These are phyloP conservation scores for Hymenoscyphus albidus DNA, from an alignment of 2,329 filamentous ascomycete genomes.

Conservation along the genomic window DNA sequence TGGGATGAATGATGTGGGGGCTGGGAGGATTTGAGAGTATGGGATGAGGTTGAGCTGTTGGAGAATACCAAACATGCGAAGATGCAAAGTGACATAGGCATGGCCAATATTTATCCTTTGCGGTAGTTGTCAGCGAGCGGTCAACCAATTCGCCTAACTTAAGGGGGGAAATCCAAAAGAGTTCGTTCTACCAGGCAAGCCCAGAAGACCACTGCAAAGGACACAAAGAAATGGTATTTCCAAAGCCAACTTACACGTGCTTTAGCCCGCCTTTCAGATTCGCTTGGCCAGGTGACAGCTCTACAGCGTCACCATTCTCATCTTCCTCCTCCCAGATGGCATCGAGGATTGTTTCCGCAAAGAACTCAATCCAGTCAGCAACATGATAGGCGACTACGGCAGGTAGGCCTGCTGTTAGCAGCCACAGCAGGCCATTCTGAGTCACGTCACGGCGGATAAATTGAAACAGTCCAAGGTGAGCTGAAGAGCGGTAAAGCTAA, in stretches of 20 bases:
- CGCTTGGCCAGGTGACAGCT: slow-evolving; percentile 15
- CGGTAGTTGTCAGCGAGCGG: slow-evolving; percentile 15
- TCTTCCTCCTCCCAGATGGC: slow-evolving; percentile 23
- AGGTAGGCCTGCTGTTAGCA: slow-evolving; percentile 32
- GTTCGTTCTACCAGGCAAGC: slow-evolving; percentile 10
- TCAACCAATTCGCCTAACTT: background rate
- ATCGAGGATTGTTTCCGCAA: slow-evolving; percentile 26
- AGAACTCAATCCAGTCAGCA: slow-evolving; percentile 27
- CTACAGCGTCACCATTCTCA: slow-evolving; percentile 2
- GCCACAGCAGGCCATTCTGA: slow-evolving; percentile 17
- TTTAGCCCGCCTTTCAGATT: background rate
- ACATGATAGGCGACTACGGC: slow-evolving; percentile 30
- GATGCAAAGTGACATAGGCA: slow-evolving; percentile 29
- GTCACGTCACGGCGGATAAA: slow-evolving; percentile 29
- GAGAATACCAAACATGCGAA: slow-evolving; percentile 33
- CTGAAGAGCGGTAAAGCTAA: slow-evolving; percentile 34
- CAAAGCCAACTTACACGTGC: background rate
- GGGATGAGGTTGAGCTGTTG: slow-evolving; percentile 34
- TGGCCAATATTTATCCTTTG: slow-evolving; percentile 25
- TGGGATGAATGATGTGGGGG: slow-evolving; percentile 29
- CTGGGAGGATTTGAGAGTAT: slow-evolving; percentile 23
- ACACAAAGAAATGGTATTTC: background rate
- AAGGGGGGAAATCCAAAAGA: slow-evolving; percentile 16
- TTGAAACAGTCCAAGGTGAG: slow-evolving; percentile 24
- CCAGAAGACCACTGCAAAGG: background rate